These are phyloP conservation scores for Taxillus chinensis DNA, from an alignment of 164 flowering plant species.

Conservation along the genomic window DNA sequence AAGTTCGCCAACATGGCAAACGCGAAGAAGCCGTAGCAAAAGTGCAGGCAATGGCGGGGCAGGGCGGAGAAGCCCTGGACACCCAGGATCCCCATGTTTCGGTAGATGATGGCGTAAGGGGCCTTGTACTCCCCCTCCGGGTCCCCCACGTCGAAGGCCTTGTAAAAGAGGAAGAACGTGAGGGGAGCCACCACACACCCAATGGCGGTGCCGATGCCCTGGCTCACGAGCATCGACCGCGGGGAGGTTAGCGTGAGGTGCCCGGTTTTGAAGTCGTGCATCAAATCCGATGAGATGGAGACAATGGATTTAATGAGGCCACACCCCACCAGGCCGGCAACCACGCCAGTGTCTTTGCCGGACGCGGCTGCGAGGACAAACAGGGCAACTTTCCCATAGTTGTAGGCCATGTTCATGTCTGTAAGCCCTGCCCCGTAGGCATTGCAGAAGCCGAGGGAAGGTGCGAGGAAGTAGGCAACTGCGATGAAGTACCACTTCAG, in stretches of 20 bases:
- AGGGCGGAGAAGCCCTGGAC: conserved; percentile 86
- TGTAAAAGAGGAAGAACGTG: conserved; percentile 76
- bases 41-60: conserved; percentile 74
- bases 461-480: conserved; percentile 71
- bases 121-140: conserved; percentile 80
- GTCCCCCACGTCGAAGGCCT: conserved; percentile 82
- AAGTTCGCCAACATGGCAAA: conserved; percentile 59
- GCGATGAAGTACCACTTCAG: conserved; percentile 79
- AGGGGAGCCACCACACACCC: conserved; percentile 93
- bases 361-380: conserved; percentile 62
- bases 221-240: conserved; percentile 72
- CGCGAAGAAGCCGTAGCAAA: conserved; percentile 68
- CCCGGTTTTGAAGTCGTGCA: conserved; percentile 91
- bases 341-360: conserved; percentile 57
- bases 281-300: conserved; percentile 67
- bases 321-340: conserved; percentile 83
- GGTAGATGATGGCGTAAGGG: conserved; percentile 73
- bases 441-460: conserved; percentile 80
- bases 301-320: conserved; percentile 81
- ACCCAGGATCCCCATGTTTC: conserved; percentile 91
- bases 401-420: conserved; percentile 86
- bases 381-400: conserved; percentile 83
- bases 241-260: conserved; percentile 88
- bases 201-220: conserved; percentile 76
- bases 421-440: conserved; percentile 93